Conservation (phyloP, 23 red algal genomes). For the Agarophyton chilense region DNA sequence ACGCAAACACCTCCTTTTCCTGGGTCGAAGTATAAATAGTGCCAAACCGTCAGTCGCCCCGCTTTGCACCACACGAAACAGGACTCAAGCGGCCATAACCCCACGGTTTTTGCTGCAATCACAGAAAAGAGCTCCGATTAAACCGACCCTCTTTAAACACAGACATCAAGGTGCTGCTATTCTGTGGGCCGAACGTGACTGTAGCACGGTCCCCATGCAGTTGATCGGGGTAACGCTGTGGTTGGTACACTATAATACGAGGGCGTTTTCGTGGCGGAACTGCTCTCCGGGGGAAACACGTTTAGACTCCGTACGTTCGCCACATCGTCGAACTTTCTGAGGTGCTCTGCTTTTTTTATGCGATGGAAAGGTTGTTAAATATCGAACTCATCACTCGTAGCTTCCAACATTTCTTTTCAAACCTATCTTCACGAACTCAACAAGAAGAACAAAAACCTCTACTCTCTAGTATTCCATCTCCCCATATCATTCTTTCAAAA, state of each 20-base stretch:
- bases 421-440: not conserved
- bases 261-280: constrained; percentile 4
- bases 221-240: too few relatives aligned
- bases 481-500: too few relatives aligned
- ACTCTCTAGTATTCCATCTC: too few relatives aligned
- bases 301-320: not conserved
- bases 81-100: not conserved
- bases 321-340: not conserved
- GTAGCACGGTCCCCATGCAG: too few relatives aligned
- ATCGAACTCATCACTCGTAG: not conserved
- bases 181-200: too few relatives aligned
- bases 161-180: not conserved
- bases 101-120: not conserved
- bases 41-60: not conserved
- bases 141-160: not conserved
- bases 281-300: not conserved
- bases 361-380: not conserved
- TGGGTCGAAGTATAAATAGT: not conserved
- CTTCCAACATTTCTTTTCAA: not conserved
- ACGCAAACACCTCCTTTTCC: too few relatives aligned
- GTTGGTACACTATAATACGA: too few relatives aligned
- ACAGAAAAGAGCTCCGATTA: not conserved
- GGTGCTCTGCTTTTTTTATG: too few relatives aligned
- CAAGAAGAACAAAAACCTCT: too few relatives aligned
- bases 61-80: too few relatives aligned